Conservation (phyloP, 2,329 filamentous ascomycete genomes). For the Arthrobotrys conoides region DNA sequence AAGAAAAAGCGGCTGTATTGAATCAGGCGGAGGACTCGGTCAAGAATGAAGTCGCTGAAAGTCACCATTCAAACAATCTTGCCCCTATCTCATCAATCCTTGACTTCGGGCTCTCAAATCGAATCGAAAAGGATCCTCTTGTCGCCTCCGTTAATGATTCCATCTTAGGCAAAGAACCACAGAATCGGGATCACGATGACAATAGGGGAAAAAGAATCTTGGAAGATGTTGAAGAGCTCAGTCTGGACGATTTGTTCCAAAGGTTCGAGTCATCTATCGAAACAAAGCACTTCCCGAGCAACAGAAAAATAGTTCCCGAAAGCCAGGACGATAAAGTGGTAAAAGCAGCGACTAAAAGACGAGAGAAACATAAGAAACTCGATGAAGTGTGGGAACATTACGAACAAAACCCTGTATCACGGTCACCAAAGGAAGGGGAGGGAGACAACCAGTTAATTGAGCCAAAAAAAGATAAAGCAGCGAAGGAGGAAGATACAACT, state of each 20-base stretch:
- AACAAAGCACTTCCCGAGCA: not conserved
- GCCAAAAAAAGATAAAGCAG: not conserved
- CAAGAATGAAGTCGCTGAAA: not conserved
- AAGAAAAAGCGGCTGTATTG: not conserved
- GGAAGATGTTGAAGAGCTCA: not conserved
- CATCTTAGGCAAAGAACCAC: not conserved
- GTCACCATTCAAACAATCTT: not conserved
- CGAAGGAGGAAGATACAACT: not conserved
- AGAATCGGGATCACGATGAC: not conserved
- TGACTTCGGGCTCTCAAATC: conserved; percentile 8
- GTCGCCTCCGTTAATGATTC: not conserved
- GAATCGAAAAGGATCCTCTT: not conserved
- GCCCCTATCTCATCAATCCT: conserved; percentile 15
- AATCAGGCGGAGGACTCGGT: not conserved
- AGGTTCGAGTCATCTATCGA: not conserved
- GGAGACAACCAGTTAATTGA: not conserved
- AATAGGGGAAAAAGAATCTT: not conserved
- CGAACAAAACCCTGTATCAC: not conserved
- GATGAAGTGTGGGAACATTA: no score
- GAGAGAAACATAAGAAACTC: not conserved
- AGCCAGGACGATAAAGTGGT: no score
- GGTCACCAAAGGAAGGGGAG: not conserved
- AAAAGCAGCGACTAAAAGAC: not conserved
- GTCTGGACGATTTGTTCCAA: conserved; percentile 6
- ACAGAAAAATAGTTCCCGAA: no score